These are phyloP conservation scores for Annulohypoxylon truncatum DNA, from an alignment of 2,329 filamentous ascomycete species.

Conservation along the genomic window DNA sequence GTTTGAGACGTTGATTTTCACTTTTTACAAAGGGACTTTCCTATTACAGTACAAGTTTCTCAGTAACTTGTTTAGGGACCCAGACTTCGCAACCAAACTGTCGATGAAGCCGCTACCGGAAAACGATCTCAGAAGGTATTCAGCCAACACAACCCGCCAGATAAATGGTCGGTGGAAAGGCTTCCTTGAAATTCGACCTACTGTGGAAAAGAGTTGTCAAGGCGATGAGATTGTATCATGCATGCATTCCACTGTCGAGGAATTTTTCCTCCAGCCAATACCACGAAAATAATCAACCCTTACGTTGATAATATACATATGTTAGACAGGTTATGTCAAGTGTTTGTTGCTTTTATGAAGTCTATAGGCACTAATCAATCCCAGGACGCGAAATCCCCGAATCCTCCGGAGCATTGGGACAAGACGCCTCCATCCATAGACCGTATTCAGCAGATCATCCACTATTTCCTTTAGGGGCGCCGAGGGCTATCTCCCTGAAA, in stretches of 20 bases:
- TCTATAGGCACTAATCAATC: slow-evolving; percentile 7
- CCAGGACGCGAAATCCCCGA: too few species aligned
- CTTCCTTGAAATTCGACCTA: slow-evolving; percentile 21
- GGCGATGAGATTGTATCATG: slow-evolving; percentile 21
- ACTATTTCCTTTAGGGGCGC: too few species aligned
- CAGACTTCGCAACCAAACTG: slow-evolving; percentile 16
- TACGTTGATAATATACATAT: slow-evolving; percentile 4
- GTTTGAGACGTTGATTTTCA: slow-evolving; percentile 16
- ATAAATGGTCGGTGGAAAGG: slow-evolving; percentile 37
- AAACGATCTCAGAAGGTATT: not conserved
- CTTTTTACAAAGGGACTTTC: not conserved
- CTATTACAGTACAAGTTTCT: slow-evolving; percentile 30
- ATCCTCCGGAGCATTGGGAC: too few species aligned
- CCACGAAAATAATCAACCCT: not conserved
- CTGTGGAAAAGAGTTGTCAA: not conserved
- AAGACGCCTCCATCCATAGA: too few species aligned
- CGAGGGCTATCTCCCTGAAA: too few species aligned
- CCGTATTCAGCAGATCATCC: too few species aligned
- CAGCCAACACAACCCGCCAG: slow-evolving; percentile 10
- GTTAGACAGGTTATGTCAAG: slow-evolving; percentile 14
- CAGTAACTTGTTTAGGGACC: slow-evolving; percentile 14
- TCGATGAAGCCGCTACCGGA: not conserved
- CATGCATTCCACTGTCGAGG: slow-evolving; percentile 32
- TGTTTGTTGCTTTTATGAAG: slow-evolving; percentile 29
- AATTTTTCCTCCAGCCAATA: slow-evolving; percentile 18